phyloP scores from a whole-genome alignment of 2,329 filamentous ascomycete genomes.

The Helminthosporium solani region DNA sequence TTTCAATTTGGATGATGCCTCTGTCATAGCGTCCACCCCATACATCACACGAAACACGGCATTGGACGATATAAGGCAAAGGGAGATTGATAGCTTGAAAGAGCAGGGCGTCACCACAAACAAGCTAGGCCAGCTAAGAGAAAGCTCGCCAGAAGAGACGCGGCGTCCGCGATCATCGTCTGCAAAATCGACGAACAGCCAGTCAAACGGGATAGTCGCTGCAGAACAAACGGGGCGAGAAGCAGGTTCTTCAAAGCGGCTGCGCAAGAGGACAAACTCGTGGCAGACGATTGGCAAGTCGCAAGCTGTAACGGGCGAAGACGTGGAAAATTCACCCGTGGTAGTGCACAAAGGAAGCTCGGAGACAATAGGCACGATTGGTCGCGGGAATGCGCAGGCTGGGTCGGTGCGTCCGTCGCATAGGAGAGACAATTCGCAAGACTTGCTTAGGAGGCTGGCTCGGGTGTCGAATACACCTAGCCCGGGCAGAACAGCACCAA shows the following conservation, averaged over 20 bases:
- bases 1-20: slow-evolving; percentile 49
- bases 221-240: slow-evolving; percentile 7
- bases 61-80: slow-evolving; percentile 47
- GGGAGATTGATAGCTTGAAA: slow-evolving; percentile 44
- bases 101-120: slow-evolving; percentile 36
- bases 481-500: slow-evolving; percentile 32
- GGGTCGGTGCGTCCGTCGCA: slow-evolving; percentile 31
- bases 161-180: slow-evolving; percentile 20
- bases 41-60: slow-evolving; percentile 43
- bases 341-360: slow-evolving; percentile 36
- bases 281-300: slow-evolving; percentile 34
- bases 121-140: slow-evolving; percentile 28
- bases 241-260: slow-evolving; percentile 10
- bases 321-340: slow-evolving; percentile 34
- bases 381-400: slow-evolving; percentile 26
- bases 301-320: slow-evolving; percentile 25
- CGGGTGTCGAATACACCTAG: slow-evolving; percentile 51
- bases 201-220: slow-evolving; percentile 6
- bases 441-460: slow-evolving; percentile 49
- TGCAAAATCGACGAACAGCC: slow-evolving; percentile 9
- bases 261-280: slow-evolving; percentile 29
- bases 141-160: slow-evolving; percentile 33
- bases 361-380: slow-evolving; percentile 35
- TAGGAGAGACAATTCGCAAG: slow-evolving; percentile 47
- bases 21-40: slow-evolving; percentile 52